Evolutionary conservation across 345 rosid species (phyloP).

Genomic region (Arabidopsis thaliana): TAIR10.1 NC_003076.8:6373001-6373500

Average conservation of each 20-base stretch:
- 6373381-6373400: slow-evolving; percentile 62
- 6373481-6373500: slow-evolving; percentile 82
- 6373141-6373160: slow-evolving; percentile 63
- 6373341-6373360: slow-evolving; percentile 62
- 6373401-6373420: slow-evolving; percentile 70
- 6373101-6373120: slow-evolving; percentile 73
- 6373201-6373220: neutral
- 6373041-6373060: slow-evolving; percentile 52
- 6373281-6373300: slow-evolving; percentile 75
- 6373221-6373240: slow-evolving; percentile 52
- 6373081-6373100: slow-evolving; percentile 57
- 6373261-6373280: slow-evolving; percentile 53
- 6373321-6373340: slow-evolving; percentile 57
- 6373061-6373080: slow-evolving; percentile 66
- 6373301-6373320: slow-evolving; percentile 62
- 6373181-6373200: slow-evolving; percentile 18
- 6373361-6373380: slow-evolving; percentile 58
- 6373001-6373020: slow-evolving; percentile 61
- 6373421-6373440: slow-evolving; percentile 57
- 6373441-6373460: slow-evolving; percentile 88
- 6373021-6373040: slow-evolving; percentile 44
- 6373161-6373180: slow-evolving; percentile 46
- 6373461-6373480: slow-evolving; percentile 87
- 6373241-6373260: slow-evolving; percentile 55
- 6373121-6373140: slow-evolving; percentile 60